These are phyloP conservation scores for Aspergillus sp. DNA, from an alignment of 2,329 filamentous ascomycete genomes.

Conservation along the genomic window DNA sequence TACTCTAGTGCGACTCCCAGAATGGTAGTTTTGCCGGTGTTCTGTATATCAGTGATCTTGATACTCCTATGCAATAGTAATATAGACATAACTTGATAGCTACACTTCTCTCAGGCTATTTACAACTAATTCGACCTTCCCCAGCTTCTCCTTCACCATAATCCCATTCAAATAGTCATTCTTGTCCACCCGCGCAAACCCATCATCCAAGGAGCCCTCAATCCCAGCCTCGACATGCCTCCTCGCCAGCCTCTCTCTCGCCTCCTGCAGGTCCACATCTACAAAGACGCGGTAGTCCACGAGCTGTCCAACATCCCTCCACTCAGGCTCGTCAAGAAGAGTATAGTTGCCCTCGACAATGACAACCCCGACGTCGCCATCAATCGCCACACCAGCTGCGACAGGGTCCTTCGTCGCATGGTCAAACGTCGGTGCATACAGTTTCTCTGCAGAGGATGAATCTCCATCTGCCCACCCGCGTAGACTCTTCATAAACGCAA, in stretches of 20 bases:
- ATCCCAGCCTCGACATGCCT: slow-evolving; percentile 44
- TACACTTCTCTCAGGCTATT: slow-evolving; percentile 17
- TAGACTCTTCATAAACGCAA: slow-evolving; percentile 28
- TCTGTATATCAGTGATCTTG: no score
- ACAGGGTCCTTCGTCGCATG: slow-evolving; percentile 39
- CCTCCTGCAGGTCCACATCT: slow-evolving; percentile 37
- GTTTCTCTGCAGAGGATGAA: slow-evolving; percentile 6
- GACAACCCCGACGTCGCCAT: slow-evolving; percentile 19
- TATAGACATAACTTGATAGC: no score
- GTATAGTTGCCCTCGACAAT: slow-evolving; percentile 30
- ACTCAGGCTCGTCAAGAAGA: slow-evolving; percentile 19
- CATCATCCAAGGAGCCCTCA: slow-evolving; percentile 38
- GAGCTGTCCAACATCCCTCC: slow-evolving; percentile 26
- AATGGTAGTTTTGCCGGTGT: no score
- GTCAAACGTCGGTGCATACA: slow-evolving; percentile 35
- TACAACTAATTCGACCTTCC: slow-evolving; percentile 29
- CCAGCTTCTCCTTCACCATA: slow-evolving; percentile 26
- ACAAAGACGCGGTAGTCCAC: slow-evolving; percentile 48
- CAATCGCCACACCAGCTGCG: slow-evolving; percentile 27
- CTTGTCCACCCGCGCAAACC: slow-evolving; percentile 35
- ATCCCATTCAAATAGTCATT: slow-evolving; percentile 42
- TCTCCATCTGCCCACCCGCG: slow-evolving; percentile 24
- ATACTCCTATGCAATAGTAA: no score
- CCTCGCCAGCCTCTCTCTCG: slow-evolving; percentile 37
- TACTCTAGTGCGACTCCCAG: no score